These are phyloP conservation scores for Funneliformis geosporum DNA, from an alignment of 192 early-diverging fungal genomes.

Conservation along the genomic window DNA sequence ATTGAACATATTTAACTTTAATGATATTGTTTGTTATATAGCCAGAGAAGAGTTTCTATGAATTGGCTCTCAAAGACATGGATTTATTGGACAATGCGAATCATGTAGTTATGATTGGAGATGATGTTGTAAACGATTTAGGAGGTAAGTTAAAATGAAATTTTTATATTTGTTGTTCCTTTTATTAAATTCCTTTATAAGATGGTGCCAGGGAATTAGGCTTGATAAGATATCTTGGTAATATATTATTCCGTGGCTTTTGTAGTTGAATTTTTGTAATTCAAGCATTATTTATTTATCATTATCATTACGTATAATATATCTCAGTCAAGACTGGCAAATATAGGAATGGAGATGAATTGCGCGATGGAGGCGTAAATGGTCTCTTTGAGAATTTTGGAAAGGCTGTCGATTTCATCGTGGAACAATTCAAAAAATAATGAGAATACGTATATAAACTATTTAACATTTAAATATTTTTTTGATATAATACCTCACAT, in stretches of 20 bases:
- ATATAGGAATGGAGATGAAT: constrained; percentile 75
- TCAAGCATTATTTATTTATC: background rate
- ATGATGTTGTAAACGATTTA: constrained; percentile 82
- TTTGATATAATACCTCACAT: too few relatives aligned
- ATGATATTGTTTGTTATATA: background rate
- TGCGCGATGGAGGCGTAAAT: constrained; percentile 48
- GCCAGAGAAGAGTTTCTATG: constrained; percentile 74
- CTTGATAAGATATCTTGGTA: constrained; percentile 55
- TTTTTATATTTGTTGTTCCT: background rate
- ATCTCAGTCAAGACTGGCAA: constrained; percentile 79
- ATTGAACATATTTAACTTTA: background rate
- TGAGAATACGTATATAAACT: background rate
- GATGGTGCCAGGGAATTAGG: constrained; percentile 74
- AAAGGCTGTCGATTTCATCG: constrained; percentile 63
- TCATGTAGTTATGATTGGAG: constrained; percentile 79
- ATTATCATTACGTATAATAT: background rate
- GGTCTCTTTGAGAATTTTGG: constrained; percentile 67
- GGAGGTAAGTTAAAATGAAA: constrained; percentile 42
- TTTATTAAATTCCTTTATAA: background rate
- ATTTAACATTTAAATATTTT: too few relatives aligned
- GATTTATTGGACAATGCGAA: constrained; percentile 13
- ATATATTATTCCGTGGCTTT: background rate
- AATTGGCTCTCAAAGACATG: constrained; percentile 75
- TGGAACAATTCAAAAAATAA: constrained; percentile 25
- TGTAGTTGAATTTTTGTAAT: background rate